Base-by-base conservation (phyloP, 2,329 filamentous ascomycete genomes). In the Fusarium sp. region DNA sequence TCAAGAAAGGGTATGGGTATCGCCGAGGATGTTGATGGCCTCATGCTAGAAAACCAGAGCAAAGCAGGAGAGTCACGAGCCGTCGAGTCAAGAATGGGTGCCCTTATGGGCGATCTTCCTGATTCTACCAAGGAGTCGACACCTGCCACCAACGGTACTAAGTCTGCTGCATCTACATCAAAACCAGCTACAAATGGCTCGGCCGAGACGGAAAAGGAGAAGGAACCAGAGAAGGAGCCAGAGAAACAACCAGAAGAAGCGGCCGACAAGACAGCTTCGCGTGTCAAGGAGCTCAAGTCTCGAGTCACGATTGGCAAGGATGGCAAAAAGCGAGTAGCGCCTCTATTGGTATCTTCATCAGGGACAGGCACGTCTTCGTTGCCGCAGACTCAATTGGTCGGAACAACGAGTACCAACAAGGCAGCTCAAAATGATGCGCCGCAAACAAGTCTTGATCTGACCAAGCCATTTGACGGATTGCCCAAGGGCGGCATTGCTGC, bases 231-330 rank as follows among this genome's bases (percentile, higher is more conserved):
- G 66, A 81, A 78, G 70, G 75, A 77, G 4, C 78, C 80, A 7
- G 82, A 75, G 67, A 81, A 78, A 69, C 74, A 76, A 4, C 78
- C 80, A 7, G 82, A 86, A 54, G 86, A 88, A 70, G 80, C 79
- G 11, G 83, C 83, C 2, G 85, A 88, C 69, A 88, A 89, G 77
- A 77, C 82, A 6, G 86, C 83, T 2, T 83, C 87, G 64, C 81
- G 86, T 63, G 84, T 88, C 75, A 85, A 83, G 67, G 84, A 84
- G 74, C 81, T 98, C 69, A 98, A 98, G 80, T 93, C 95, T 67
- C 88, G 96, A 55, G 94, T 98, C 6, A 98, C 95, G 0, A 91
- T 98, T 65, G 97, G 94, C 0, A 98, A 98, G 78, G 95, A 99
- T 71, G 96, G 96, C 30, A 98, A 96, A 82, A 99, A 99, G 82